Evolutionary conservation across 2,329 filamentous ascomycete genomes (phyloP), one percentile per base, ranked within the genome.

Genomic region (Beauveria medogensis): DNA sequence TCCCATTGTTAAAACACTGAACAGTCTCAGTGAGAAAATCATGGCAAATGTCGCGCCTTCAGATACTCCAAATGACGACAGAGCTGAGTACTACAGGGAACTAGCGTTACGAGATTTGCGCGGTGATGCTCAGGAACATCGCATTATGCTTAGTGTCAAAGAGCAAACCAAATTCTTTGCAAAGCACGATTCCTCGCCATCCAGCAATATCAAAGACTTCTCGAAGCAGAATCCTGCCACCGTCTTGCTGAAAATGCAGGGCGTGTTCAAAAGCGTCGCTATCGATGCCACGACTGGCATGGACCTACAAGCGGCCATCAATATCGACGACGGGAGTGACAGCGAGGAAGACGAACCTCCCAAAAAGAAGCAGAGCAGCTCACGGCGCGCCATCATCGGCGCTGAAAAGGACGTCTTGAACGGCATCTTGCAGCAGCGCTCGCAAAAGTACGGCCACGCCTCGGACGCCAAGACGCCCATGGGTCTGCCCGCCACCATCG

Each of bases 21-120:
- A 99, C 72, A 91, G 83, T 63, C 82, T 97, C 60, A 96, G 91
- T 68, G 91, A 94, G 73, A 97, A 95, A 74, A 89, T 99, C 71
- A 88, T 99, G 82, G 89, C 89, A 53, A 89, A 92, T 65, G 91
- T 96, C 12, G 85, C 89, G 2, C 89, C 92, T 1, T 85, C 88
- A 5, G 92, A 97, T 70, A 81, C 83, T 1, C 82, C 87, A 63
- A 81, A 80, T 5, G 83, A 86, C 2, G 83, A 86, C 56, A 67
- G 66, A 22, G 87, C 86, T 63, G 88, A 92, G 66, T 87, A 88
- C 0, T 94, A 88, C 69, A 84, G 87, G 64, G 81, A 92, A 69
- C 77, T 97, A 37, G 82, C 86, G 44, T 80, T 99, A 16, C 86
- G 87, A 28, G 94, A 99, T 78, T 80, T 99, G 40, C 86, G 84